These are phyloP conservation scores for Leptomonas pyrrhocoris DNA, from an alignment of 208 protist genomes.

Conservation along the genomic window DNA sequence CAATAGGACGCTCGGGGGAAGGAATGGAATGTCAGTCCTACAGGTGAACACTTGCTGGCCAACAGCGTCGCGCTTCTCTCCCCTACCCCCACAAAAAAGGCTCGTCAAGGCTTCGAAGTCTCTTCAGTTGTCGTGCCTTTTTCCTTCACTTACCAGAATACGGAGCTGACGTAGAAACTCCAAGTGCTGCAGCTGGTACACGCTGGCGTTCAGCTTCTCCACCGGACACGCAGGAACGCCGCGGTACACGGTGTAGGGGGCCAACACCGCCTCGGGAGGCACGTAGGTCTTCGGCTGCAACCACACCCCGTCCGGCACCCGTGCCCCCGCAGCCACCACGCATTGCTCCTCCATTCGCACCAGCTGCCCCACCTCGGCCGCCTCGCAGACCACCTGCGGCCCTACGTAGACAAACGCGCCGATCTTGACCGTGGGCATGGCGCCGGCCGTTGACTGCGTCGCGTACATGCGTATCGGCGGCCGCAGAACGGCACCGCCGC, in stretches of 20 bases:
- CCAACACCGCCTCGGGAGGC: slow-evolving; percentile 51
- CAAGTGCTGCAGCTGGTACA: slow-evolving; percentile 46
- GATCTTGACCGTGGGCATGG: slow-evolving; percentile 33
- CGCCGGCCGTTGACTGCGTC: slow-evolving; percentile 38
- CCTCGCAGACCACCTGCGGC: slow-evolving; percentile 60
- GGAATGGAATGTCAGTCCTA: too few species aligned
- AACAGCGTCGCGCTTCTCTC: too few species aligned
- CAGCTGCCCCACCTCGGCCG: slow-evolving; percentile 47
- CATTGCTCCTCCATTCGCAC: slow-evolving; percentile 67
- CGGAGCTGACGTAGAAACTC: slow-evolving; percentile 38
- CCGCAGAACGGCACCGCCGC: slow-evolving; percentile 43
- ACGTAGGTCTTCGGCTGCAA: slow-evolving; percentile 52
- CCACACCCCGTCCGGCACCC: slow-evolving; percentile 69
- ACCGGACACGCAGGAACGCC: slow-evolving; percentile 50
- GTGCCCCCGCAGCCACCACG: slow-evolving; percentile 52
- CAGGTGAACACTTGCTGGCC: too few species aligned
- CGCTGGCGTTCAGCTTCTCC: slow-evolving; percentile 42
- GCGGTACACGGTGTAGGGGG: slow-evolving; percentile 61
- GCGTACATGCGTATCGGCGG: slow-evolving; percentile 54
- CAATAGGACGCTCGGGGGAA: too few species aligned
- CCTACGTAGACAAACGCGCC: slow-evolving; percentile 60
- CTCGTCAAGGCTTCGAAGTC: neutral
- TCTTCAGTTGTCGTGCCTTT: neutral
- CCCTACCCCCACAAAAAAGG: too few species aligned
- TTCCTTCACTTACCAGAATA: neutral